Percentiles rank a stretch among this genome's conserved stretches.
phyloP scores from a whole-genome alignment of 495 filamentous ascomycete genomes.

The Aspergillus nanangensis region DNA sequence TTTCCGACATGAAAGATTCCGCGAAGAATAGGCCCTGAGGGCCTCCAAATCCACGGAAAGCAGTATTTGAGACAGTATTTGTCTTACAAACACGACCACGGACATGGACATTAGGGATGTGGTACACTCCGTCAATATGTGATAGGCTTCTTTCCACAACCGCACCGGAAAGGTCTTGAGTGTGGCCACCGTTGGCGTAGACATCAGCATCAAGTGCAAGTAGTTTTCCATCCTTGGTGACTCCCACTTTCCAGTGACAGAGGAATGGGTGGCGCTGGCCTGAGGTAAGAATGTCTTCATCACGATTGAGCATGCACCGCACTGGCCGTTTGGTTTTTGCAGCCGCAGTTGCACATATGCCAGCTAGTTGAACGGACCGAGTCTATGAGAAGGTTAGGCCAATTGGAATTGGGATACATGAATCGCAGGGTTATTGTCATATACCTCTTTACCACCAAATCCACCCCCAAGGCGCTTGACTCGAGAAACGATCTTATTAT shows the following conservation, averaged over 20 bases:
- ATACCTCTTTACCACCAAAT: constrained; percentile 98
- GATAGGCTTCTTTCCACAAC: constrained; percentile 81
- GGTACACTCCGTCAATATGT: constrained; percentile 86
- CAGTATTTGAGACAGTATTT: constrained; percentile 94
- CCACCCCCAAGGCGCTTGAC: constrained; percentile 95
- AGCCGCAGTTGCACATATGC: constrained; percentile 78
- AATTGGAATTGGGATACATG: too few species aligned
- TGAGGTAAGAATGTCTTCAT: constrained; percentile 90
- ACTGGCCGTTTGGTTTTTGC: constrained; percentile 78
- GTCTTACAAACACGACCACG: constrained; percentile 86
- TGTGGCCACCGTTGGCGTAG: constrained; percentile 89
- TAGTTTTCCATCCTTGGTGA: constrained; percentile 88
- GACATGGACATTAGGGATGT: constrained; percentile 80
- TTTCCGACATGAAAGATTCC: constrained; percentile 83
- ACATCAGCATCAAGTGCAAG: constrained; percentile 91
- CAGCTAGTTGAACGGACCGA: constrained; percentile 79
- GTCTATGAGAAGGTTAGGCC: too few species aligned
- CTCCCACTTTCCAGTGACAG: constrained; percentile 86
- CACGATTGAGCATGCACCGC: constrained; percentile 92
- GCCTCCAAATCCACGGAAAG: constrained; percentile 95
- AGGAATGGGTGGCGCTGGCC: constrained; percentile 94
- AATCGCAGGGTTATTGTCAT: too few species aligned
- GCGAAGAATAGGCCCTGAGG: constrained; percentile 95
- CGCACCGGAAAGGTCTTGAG: constrained; percentile 83
- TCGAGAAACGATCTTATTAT: constrained; percentile 82